Conservation (phyloP, 148 eudicot species). For the Beta vulgaris region DNA sequence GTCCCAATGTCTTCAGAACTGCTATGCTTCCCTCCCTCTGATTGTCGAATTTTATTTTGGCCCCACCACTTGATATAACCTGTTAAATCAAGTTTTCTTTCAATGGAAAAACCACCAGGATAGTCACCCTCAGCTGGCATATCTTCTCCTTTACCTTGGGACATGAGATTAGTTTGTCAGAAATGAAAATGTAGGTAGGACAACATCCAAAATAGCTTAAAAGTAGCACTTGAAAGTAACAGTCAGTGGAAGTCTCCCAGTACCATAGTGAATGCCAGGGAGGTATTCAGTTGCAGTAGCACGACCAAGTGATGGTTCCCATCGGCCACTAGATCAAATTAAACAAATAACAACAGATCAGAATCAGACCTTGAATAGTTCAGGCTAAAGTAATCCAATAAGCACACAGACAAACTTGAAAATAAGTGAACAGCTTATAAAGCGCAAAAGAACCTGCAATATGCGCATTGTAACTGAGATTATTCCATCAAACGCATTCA, state of each 20-base stretch:
- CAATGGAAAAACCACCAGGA: constrained; percentile 58
- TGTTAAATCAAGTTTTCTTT: constrained; percentile 88
- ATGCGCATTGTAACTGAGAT: background rate
- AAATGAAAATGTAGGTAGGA: constrained; percentile 1
- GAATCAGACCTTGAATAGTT: constrained; percentile 7
- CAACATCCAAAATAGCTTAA: background rate
- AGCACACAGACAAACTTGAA: background rate
- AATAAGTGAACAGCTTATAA: background rate
- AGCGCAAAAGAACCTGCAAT: background rate
- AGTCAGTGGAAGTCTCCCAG: constrained; percentile 14
- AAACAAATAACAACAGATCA: constrained; percentile 9
- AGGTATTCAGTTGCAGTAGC: constrained; percentile 65
- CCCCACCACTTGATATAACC: constrained; percentile 95
- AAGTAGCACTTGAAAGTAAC: background rate
- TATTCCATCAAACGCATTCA: background rate
- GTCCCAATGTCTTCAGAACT: constrained; percentile 60
- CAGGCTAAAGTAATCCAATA: too few relatives aligned
- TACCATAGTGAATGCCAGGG: constrained; percentile 64
- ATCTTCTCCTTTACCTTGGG: constrained; percentile 62
- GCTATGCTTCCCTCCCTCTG: constrained; percentile 50
- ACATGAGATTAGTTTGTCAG: background rate
- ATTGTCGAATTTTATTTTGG: constrained; percentile 49
- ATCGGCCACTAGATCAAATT: constrained; percentile 43
- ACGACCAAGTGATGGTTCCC: constrained; percentile 79
- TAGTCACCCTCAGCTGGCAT: constrained; percentile 55